Base-by-base conservation (phyloP, 1,284 basidiomycete genomes). In the Fomitiporia mediterranea region DNA sequence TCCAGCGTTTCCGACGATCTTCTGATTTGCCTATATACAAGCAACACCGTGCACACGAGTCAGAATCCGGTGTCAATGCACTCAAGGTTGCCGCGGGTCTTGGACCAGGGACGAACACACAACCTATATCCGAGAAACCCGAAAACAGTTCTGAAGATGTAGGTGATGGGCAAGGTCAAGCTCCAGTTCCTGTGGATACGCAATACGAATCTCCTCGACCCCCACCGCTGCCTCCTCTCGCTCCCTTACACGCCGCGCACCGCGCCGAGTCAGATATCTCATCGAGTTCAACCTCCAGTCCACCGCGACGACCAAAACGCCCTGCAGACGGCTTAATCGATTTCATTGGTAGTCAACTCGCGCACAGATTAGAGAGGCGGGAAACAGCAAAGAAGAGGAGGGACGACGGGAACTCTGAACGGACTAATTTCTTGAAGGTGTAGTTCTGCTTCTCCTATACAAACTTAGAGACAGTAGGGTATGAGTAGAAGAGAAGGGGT, bases 361-460 rank as follows among this genome's bases (percentile, higher is more conserved):
- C 48, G 4, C 38, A 34, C 5, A 48, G 19, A 19, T 32, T 55
- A 15, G 49, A 59, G 39, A 32, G 53, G 2, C 48, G 32, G 27
- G 39, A 23, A n/a, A 50, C 15, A 28, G 46, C 32, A 17, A 35
- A 49, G n/a, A 21, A 40, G 17, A 27, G 50, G 19, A 48, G 35
- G 46, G 39, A 58, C 17, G 57, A 59, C 34, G 57, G 9, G 4
- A 38, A 55, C 23, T 59, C 57, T 4, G 42, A 51, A 52, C 25
- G 51, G 53, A 59, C 57, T 32, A 42, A 59, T 40, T 59, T 59
- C 43, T 55, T 59, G 53, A 44, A 59, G 38, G 53, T 59, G 25
- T 58, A 54, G 43, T 27, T 13, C 19, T 9, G 32, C n/a, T n/a
- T n/a, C n/a, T n/a, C n/a, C n/a, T n/a, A n/a, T n/a, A n/a, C n/a